Base-by-base conservation (phyloP, 2,329 filamentous ascomycete genomes). In the Fusarium mexicanum region DNA sequence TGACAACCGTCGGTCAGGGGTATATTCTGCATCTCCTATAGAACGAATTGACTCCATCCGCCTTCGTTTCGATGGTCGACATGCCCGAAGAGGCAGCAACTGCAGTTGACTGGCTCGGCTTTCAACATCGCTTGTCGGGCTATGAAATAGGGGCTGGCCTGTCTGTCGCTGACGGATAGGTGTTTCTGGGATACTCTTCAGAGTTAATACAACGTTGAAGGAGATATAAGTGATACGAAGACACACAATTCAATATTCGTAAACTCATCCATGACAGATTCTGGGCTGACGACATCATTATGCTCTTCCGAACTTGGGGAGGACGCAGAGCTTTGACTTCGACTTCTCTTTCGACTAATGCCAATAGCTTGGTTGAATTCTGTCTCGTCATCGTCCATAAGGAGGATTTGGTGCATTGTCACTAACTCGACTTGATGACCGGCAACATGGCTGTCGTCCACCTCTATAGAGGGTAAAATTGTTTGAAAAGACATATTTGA, bases 171-270 rank as follows among this genome's bases (percentile, higher is more conserved):
- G 48, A 29, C 38, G 41, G 16, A 59, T 50, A 9, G 74, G 77
- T 13, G 77, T 78, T 44, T 66, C 76, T 26, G 67, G 69, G 12
- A 80, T 69, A 5, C 78, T 80, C 10, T 5, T 2, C 7, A 9
- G 18, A 31, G 41, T 67, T 31, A 69, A 46, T 38, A 17, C n/a
- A 37, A 2, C 6, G 18, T 7, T 24, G 14, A 14, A 12, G 13
- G 17, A 8, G 20, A 13, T 0, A 10, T 3, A 10, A 5, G 11
- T 12, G 16, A 18, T 5, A 8, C 13, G 5, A 8, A 38, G 35
- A 9, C 76, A 41, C 62, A 77, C 78, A 65, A 54, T 22, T 72
- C 55, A 31, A 77, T 12, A 22, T 50, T 48, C 31, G 66, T 65
- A 51, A 73, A 62, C 26, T 73, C 76, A 38, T 78, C 68, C n/a